Evolutionary conservation across 495 filamentous ascomycete species (phyloP).

Genomic region (Cladorrhinum samala): DNA sequence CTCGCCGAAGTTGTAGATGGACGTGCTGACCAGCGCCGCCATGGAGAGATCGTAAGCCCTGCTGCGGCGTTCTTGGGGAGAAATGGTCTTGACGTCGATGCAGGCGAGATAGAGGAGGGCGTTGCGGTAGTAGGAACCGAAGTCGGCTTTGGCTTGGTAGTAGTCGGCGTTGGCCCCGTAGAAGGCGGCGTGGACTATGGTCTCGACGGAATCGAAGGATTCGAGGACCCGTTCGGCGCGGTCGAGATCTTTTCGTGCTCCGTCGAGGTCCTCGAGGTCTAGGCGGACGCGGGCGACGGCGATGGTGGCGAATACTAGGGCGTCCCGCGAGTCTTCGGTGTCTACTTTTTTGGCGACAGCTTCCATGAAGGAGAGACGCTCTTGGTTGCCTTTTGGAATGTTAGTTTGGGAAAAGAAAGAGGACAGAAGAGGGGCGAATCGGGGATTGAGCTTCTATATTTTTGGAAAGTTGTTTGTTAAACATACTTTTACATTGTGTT

Average conservation of each 20-base stretch:
- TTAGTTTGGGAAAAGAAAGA: conserved; percentile 1
- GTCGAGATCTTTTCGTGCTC: conserved; percentile 78
- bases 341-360: conserved; percentile 82
- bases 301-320: conserved; percentile 87
- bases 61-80: conserved; percentile 60
- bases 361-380: conserved; percentile 81
- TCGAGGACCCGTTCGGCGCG: conserved; percentile 83
- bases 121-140: conserved; percentile 92
- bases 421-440: no score
- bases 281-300: conserved; percentile 88
- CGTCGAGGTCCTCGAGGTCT: conserved; percentile 64
- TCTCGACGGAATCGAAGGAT: conserved; percentile 90
- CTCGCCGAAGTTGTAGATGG: conserved; percentile 99
- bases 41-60: conserved; percentile 91
- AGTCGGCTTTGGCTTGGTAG: conserved; percentile 88
- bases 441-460: no score
- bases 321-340: conserved; percentile 89
- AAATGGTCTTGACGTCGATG: conserved; percentile 72
- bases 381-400: conserved; percentile 61
- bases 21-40: conserved; percentile 84
- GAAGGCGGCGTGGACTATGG: conserved; percentile 91
- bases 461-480: background rate
- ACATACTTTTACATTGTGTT: conserved; percentile 75
- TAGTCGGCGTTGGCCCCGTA: conserved; percentile 94
- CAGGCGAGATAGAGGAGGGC: conserved; percentile 97